Percentiles rank a stretch among this genome's conserved stretches.
Conservation (phyloP, 768 basidiomycete genomes). For the Vararia minispora region DNA sequence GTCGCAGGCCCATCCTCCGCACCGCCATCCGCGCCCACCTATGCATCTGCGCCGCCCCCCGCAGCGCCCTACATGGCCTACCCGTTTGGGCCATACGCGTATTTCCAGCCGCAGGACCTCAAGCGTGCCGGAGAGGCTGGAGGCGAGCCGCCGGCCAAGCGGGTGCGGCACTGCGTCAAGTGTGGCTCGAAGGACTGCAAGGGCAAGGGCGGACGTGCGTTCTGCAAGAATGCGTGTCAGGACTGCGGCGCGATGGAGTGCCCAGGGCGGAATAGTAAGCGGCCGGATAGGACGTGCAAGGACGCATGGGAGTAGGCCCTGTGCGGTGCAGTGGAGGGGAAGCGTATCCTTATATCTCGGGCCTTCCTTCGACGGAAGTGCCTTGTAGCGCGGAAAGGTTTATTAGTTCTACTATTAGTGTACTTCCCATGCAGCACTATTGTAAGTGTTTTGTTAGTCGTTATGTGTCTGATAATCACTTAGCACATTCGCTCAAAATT, state of each 20-base stretch:
- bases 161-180: slow-evolving; percentile 74
- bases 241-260: slow-evolving; percentile 79
- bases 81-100: slow-evolving; percentile 25
- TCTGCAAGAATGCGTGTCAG: slow-evolving; percentile 66
- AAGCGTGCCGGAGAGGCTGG: slow-evolving; percentile 8
- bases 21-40: slow-evolving; percentile 15
- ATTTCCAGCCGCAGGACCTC: slow-evolving; percentile 18
- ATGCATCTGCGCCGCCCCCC: slow-evolving; percentile 2
- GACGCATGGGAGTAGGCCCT: slow-evolving; percentile 41
- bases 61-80: slow-evolving; percentile 24
- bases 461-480: too few species aligned
- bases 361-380: too few species aligned
- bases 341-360: too few species aligned
- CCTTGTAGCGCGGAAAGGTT: too few species aligned
- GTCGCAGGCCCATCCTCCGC: slow-evolving; percentile 6
- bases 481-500: too few species aligned
- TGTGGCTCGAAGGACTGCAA: slow-evolving; percentile 76
- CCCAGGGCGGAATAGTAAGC: slow-evolving; percentile 64
- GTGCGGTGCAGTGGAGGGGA: too few species aligned
- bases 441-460: too few species aligned
- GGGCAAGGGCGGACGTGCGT: slow-evolving; percentile 67
- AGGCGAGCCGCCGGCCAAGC: slow-evolving; percentile 34
- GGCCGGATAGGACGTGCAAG: slow-evolving; percentile 64
- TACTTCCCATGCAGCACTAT: too few species aligned
- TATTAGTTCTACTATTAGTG: too few species aligned